Percentiles rank a stretch among this genome's conserved stretches.
Conservation (phyloP, 257 asterid genomes). For the Gentiana dahurica region DNA sequence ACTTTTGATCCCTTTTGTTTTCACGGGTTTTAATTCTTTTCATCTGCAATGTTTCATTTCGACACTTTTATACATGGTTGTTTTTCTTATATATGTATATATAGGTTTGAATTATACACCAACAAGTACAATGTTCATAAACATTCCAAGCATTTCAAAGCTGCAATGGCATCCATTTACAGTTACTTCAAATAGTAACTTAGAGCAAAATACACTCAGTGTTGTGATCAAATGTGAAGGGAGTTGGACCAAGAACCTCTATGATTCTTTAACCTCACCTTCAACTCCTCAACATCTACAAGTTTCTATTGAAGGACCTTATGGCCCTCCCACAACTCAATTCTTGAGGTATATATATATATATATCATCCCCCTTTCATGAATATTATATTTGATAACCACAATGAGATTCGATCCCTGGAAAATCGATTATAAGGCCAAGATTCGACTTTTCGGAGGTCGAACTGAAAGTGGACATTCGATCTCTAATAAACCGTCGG, state of each 20-base stretch:
- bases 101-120: conserved; percentile 64
- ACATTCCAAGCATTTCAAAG: conserved; percentile 70
- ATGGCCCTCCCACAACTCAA: conserved; percentile 72
- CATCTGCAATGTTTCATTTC: neutral
- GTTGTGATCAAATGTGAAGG: conserved; percentile 83
- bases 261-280: conserved; percentile 49
- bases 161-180: conserved; percentile 99
- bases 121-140: conserved; percentile 69
- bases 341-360: conserved; percentile 43
- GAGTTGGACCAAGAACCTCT: conserved; percentile 71
- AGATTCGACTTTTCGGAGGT: no score
- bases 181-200: conserved; percentile 49
- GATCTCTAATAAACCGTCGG: no score
- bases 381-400: no score
- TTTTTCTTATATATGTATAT: neutral
- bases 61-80: neutral
- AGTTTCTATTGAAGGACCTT: conserved; percentile 88
- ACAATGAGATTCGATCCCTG: no score
- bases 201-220: conserved; percentile 65
- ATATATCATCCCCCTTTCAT: no score
- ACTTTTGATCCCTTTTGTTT: neutral
- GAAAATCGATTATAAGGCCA: no score
- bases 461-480: no score
- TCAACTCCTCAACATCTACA: conserved; percentile 38
- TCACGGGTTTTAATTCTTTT: neutral